Evolutionary conservation across 2,329 filamentous ascomycete species (phyloP), one percentile per base, ranked within the genome.

Genomic region (Colletotrichum filicis): DNA sequence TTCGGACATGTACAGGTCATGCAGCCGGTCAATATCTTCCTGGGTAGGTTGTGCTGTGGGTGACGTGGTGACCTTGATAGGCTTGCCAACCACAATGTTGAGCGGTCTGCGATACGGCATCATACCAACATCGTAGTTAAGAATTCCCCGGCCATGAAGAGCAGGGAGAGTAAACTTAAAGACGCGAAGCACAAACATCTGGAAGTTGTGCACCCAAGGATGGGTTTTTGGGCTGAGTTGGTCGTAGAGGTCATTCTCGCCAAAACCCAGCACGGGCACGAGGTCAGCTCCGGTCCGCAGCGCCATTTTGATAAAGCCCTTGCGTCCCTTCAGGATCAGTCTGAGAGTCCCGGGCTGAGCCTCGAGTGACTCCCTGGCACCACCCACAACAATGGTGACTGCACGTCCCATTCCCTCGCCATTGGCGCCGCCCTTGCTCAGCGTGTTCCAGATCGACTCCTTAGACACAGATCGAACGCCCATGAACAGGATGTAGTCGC

Each of bases 71-170:
- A 98, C 92, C 74, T 87, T 86, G 74, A 98, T 95, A 0, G 96
- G 95, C 65, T 90, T 88, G 4, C 96, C 96, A 16, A 98, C 94
- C 14, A 99, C 95, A 60, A 98, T 91, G 79, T 98, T 97, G 72
- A 99, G 86, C 12, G 95, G 92, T 63, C 92, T 88, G 14, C 97
- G 91, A 82, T 98, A 98, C 0, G 97, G 97, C 94, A 98, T 95
- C 78, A 98, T 85, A 4, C 97, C 97, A 16, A 98, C 94, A 81
- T 99, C 97, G 80, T 99, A 98, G 82, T 99, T 99, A 85, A 98
- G 98, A 53, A 98, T 92, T 14, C 96, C 96, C 30, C 95, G 86
- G 3, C 95, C 96, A 81, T 98, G 95, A 78, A 98, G 93, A 32
- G 97, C 89, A 1, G 97, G 95, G 12, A 98, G 88, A 0, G 97